Conservation (phyloP, 805 yeast genomes). For the Hanseniaspora guilliermondii region DNA sequence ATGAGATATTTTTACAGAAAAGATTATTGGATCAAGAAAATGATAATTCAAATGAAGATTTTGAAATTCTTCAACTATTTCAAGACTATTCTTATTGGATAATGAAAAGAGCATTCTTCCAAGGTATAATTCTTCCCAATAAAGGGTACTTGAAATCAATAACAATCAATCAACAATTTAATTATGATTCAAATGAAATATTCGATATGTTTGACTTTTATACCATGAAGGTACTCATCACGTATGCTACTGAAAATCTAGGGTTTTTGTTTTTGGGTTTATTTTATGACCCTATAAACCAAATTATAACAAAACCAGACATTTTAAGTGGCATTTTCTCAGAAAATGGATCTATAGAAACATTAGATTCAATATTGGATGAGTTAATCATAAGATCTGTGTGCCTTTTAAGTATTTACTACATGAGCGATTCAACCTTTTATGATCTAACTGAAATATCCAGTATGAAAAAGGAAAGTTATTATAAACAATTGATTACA, state of each 20-base stretch:
- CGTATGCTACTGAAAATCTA: constrained; percentile 24
- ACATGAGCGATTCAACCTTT: constrained; percentile 17
- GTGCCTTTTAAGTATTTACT: constrained; percentile 22
- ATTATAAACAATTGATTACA: constrained; percentile 17
- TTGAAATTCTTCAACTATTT: constrained; percentile 20
- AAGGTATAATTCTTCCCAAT: constrained; percentile 12
- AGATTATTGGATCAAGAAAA: background rate
- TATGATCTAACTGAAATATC: constrained; percentile 17
- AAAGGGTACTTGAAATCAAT: background rate
- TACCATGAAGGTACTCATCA: constrained; percentile 20
- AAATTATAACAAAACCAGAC: constrained; percentile 24
- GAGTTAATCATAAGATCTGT: constrained; percentile 25
- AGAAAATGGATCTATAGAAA: constrained; percentile 17
- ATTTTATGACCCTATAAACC: constrained; percentile 25
- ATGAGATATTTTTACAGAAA: constrained; percentile 1
- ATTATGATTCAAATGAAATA: background rate
- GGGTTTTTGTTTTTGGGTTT: constrained; percentile 26
- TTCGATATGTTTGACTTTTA: constrained; percentile 14
- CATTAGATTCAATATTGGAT: constrained; percentile 21
- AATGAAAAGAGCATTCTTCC: constrained; percentile 21
- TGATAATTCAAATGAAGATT: constrained; percentile 13
- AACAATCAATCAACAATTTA: background rate
- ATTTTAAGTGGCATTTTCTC: constrained; percentile 21
- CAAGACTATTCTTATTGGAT: constrained; percentile 25
- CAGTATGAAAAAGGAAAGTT: constrained; percentile 12